Base-by-base conservation (phyloP, 768 basidiomycete genomes). In the Nidularia pulvinata region DNA sequence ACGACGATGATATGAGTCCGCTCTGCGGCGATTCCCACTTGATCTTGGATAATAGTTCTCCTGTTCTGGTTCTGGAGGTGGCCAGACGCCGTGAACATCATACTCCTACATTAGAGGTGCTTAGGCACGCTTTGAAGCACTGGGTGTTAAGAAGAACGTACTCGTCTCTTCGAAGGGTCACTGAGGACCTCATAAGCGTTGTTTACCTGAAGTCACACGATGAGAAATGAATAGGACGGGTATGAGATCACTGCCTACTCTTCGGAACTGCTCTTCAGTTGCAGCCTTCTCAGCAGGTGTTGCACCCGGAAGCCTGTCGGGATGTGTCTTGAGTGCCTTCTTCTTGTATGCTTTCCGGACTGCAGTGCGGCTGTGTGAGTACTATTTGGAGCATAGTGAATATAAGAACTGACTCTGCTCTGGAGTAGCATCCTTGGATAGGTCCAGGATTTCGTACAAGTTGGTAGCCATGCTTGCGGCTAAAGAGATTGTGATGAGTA, bases 301-400 rank as follows among this genome's bases (percentile, higher is more conserved):
- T n/a, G 78, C 75, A 13, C 76, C 75, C 4, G 81, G 78, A 1
- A 89, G 74, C 44, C 90, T 76, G 62, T 92, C 90, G 5, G 90
- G 90, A 64, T 92, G 90, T 2, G 88, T 92, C 53, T 83, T 73
- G 30, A 92, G 63, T 2, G 90, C 90, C 62, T 72, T 79, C 69
- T 76, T 83, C 67, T 80, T 85, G 76, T 92, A 92, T n/a, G 90
- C 90, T 60, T 80, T 89, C 56, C 88, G 82, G 57, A 92, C 89
- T 92, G 56, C 36, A 22, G 43, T 42, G 47, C 33, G 13, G 39
- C 25, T 11, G 33, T 16, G 47, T 47, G n/a, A 49, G 49, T 52
- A 25, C 36, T 7, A 43, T 14, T 34, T 7, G 25, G 25, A 25
- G 25, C 19, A 2, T 16, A 47, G 46, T 43, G 50, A n/a, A 48